These are phyloP conservation scores for Aspergillus persii DNA, from an alignment of 2,329 filamentous ascomycete species.

Conservation along the genomic window DNA sequence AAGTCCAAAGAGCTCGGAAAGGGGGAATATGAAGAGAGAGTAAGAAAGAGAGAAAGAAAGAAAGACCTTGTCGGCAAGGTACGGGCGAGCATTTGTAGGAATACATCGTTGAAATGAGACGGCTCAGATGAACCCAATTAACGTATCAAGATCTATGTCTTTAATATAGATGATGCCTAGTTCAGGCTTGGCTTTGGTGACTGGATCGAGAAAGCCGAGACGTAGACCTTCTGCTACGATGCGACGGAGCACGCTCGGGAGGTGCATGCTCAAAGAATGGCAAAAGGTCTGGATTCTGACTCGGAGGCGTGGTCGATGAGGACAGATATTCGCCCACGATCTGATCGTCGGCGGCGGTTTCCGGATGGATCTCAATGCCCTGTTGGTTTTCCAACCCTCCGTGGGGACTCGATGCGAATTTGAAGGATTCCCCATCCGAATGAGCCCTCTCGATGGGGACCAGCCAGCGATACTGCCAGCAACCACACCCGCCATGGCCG, in stretches of 20 bases:
- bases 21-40: background rate
- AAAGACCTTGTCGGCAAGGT: background rate
- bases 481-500: constrained; percentile 64
- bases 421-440: constrained; percentile 37
- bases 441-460: constrained; percentile 55
- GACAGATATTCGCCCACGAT: constrained; percentile 39
- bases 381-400: constrained; percentile 41
- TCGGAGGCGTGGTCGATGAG: constrained; percentile 41
- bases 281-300: constrained; percentile 46
- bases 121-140: background rate
- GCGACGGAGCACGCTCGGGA: constrained; percentile 31
- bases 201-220: constrained; percentile 39
- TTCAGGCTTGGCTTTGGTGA: constrained; percentile 23
- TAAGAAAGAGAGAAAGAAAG: background rate
- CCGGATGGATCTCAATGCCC: constrained; percentile 49
- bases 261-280: constrained; percentile 46
- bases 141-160: background rate
- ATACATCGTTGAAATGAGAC: background rate
- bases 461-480: constrained; percentile 65
- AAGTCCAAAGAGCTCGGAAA: background rate
- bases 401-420: constrained; percentile 37
- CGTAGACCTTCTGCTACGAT: constrained; percentile 34
- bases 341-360: constrained; percentile 46
- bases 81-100: background rate
- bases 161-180: background rate